Percentiles rank a stretch among this genome's conserved stretches.
Conservation (phyloP, 2,329 filamentous ascomycete genomes). For the Berkeleyomyces rouxiae region DNA sequence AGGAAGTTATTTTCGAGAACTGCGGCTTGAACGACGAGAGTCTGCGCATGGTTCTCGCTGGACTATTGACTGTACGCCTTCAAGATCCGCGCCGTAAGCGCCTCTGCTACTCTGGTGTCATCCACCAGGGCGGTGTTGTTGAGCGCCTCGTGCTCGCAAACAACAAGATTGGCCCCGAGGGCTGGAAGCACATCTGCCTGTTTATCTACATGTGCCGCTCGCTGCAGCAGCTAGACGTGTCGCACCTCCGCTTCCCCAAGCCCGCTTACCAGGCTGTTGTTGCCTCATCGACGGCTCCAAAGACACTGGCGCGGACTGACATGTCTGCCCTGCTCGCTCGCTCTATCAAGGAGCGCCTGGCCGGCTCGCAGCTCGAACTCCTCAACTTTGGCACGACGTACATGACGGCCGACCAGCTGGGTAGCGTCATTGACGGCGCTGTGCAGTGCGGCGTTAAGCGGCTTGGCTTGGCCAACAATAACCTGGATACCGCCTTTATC, state of each 20-base stretch:
- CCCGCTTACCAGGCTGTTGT: constrained; percentile 13
- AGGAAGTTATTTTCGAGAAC: constrained; percentile 72
- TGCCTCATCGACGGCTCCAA: constrained; percentile 16
- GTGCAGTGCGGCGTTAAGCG: constrained; percentile 60
- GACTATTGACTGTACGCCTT: constrained; percentile 62
- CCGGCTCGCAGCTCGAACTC: constrained; percentile 61
- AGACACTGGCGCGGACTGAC: constrained; percentile 33
- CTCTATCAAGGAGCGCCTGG: constrained; percentile 60
- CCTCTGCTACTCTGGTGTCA: constrained; percentile 20
- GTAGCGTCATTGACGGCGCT: constrained; percentile 65
- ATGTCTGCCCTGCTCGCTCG: constrained; percentile 48
- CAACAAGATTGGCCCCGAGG: constrained; percentile 74
- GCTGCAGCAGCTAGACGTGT: constrained; percentile 72
- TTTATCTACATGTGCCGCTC: constrained; percentile 85
- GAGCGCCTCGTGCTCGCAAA: constrained; percentile 81
- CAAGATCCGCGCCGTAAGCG: constrained; percentile 33
- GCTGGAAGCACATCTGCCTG: constrained; percentile 79
- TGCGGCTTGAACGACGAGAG: constrained; percentile 78
- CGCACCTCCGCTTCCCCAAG: constrained; percentile 60
- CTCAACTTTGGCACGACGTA: constrained; percentile 69
- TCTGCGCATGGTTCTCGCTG: constrained; percentile 70
- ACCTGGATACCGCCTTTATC: constrained; percentile 56
- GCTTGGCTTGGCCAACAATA: constrained; percentile 69
- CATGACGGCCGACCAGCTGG: constrained; percentile 53
- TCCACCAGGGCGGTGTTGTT: constrained; percentile 52